Evolutionary conservation across 306 rosid species (phyloP).

Genomic region (Mimosa bimucronata): DNA sequence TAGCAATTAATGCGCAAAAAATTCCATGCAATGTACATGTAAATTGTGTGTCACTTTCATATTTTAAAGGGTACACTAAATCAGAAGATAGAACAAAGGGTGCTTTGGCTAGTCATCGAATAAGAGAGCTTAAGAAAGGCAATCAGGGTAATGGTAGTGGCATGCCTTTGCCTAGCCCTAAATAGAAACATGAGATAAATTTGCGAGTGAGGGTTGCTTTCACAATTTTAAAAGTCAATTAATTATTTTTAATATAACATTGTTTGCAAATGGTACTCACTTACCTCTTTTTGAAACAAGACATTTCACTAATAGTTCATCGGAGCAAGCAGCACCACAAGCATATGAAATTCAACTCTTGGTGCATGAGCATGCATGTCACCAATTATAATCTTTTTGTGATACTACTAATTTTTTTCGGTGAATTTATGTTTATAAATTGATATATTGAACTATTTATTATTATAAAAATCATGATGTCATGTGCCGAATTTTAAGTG

Average conservation of each 20-base stretch:
- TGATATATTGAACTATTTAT: too few species aligned
- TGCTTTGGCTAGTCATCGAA: background rate
- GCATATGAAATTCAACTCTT: background rate
- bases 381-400: background rate
- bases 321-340: background rate
- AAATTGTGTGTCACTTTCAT: conserved; percentile 8
- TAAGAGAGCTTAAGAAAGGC: conserved; percentile 36
- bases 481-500: background rate
- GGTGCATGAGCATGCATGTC: background rate
- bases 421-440: too few species aligned
- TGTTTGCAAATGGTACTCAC: conserved; percentile 30
- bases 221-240: conserved; percentile 35
- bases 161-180: conserved; percentile 25
- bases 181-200: conserved; percentile 20
- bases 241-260: conserved; percentile 21
- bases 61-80: conserved; percentile 11
- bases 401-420: background rate
- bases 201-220: conserved; percentile 33
- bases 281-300: conserved; percentile 20
- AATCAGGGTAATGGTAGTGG: conserved; percentile 27
- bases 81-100: conserved; percentile 6
- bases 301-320: conserved; percentile 9
- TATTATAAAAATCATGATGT: too few species aligned
- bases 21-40: background rate
- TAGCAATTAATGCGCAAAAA: conserved; percentile 3